Evolutionary conservation across 306 rosid species (phyloP), one percentile per base, ranked within the genome.

Genomic region (Sicyos edulis): DNA sequence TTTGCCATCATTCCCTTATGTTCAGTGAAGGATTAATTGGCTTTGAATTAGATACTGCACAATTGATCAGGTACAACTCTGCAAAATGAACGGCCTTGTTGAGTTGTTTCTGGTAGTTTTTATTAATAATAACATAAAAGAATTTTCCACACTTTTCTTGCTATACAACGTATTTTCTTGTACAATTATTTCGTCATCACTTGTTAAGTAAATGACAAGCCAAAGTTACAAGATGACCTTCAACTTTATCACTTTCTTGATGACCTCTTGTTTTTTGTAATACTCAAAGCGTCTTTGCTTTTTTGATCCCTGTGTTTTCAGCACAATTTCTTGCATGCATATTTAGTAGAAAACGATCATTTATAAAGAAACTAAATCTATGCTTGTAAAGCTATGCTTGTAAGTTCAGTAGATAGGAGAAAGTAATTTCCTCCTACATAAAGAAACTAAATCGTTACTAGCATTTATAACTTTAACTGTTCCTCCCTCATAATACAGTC

Each of bases 31-130:
- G 21, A 67, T 45, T 56, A 67, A 19, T 47, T 3, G 55, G 56
- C n/a, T 2, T 47, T 67, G 55, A 47, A 67, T 67, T 8, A 67
- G 73, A 22, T 21, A 67, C 40, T 4, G 71, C 71, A 65, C 37
- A 24, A 57, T n/a, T 29, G 53, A 45, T 63, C 29, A 26, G 80
- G 68, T 42, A 20, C 10, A 20, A 44, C 71, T 65, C 34, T 19
- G 11, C 53, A 65, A 63, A 63, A 40, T 44, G 40, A 21, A 67
- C 3, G 55, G 42, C 15, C 71, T 47, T 16, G 71, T 26, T 26
- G 29, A 65, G 53, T 67, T 47, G 47, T 21, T 67, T 67, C 34
- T 64, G 5, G 17, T 15, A 53, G n/a, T 71, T 5, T 70, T 20
- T 37, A 20, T 37, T 71, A 53, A 15, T 37, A 71, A 53, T n/a